Conservation (phyloP, 2,329 filamentous ascomycete species). For the Aspergillus aculeatus region DNA sequence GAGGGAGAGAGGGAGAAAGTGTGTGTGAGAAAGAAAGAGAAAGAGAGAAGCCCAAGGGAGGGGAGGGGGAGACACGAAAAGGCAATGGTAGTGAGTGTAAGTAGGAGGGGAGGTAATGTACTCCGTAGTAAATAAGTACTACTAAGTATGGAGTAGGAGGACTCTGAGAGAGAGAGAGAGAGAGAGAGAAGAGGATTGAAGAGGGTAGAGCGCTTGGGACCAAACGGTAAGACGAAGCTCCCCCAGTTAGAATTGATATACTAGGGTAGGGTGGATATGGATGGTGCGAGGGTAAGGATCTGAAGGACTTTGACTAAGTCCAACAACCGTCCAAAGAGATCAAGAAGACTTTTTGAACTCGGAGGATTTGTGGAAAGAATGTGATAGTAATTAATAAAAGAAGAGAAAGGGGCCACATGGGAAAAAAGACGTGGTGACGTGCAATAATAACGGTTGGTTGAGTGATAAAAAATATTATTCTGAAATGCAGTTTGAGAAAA, state of each 20-base stretch:
- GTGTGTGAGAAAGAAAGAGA: slow-evolving; percentile 18
- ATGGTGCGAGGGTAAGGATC: slow-evolving; percentile 2
- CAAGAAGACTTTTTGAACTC: slow-evolving; percentile 4
- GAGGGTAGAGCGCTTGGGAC: slow-evolving; percentile 9
- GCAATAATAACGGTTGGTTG: slow-evolving; percentile 12
- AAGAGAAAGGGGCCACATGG: slow-evolving; percentile 20
- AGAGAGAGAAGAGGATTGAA: slow-evolving; percentile 19
- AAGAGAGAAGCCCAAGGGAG: slow-evolving; percentile 7
- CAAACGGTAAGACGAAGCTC: slow-evolving; percentile 12
- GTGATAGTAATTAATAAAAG: slow-evolving; percentile 19
- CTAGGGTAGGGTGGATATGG: slow-evolving; percentile 9
- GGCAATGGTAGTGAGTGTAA: slow-evolving; percentile 14
- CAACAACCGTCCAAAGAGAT: slow-evolving; percentile 4
- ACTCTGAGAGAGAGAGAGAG: slow-evolving; percentile 18
- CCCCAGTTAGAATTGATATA: slow-evolving; percentile 12
- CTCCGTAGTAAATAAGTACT: not conserved
- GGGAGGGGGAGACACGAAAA: slow-evolving; percentile 8
- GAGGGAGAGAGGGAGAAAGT: slow-evolving; percentile 14
- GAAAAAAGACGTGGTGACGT: slow-evolving; percentile 17
- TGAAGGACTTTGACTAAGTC: slow-evolving; percentile 1
- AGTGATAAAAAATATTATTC: slow-evolving; percentile 4
- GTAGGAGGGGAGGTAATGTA: slow-evolving; percentile 2
- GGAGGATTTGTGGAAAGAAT: slow-evolving; percentile 19
- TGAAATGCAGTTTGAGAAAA: not conserved
- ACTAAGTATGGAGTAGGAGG: too few species aligned